Evolutionary conservation across 306 rosid genomes (phyloP).

Genomic region (Quercus aquifolioides): DNA sequence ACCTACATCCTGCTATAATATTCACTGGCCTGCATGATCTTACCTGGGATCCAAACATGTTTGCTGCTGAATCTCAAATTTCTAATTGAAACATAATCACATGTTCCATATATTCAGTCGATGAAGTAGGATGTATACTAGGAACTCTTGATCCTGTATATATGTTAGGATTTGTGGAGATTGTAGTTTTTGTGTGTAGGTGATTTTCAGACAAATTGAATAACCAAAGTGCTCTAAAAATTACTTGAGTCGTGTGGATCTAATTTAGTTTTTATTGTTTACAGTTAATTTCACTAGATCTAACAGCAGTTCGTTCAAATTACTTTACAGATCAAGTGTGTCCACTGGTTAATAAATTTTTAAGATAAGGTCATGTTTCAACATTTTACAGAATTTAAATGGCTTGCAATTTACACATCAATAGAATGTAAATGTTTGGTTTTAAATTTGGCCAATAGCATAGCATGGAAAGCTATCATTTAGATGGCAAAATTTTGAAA

Average conservation of each 20-base stretch:
- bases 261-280: neutral
- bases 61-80: slow-evolving; percentile 2
- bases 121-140: slow-evolving; percentile 6
- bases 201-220: neutral
- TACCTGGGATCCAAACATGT: slow-evolving; percentile 4
- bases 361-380: neutral
- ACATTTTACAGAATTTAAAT: neutral
- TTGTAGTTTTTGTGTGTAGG: neutral
- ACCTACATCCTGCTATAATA: neutral
- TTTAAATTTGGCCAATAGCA: neutral
- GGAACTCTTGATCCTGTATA: slow-evolving; percentile 25
- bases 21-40: slow-evolving; percentile 12
- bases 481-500: neutral
- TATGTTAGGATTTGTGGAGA: slow-evolving; percentile 16
- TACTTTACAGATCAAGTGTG: neutral
- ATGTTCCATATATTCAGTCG: neutral
- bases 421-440: neutral
- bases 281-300: neutral
- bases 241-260: neutral
- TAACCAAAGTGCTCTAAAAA: neutral
- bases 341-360: neutral
- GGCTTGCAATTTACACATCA: neutral
- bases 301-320: neutral
- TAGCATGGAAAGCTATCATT: neutral
- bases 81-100: neutral